phyloP scores from a whole-genome alignment of 2,329 filamentous ascomycete genomes.

The Penicillium glabrum region DNA sequence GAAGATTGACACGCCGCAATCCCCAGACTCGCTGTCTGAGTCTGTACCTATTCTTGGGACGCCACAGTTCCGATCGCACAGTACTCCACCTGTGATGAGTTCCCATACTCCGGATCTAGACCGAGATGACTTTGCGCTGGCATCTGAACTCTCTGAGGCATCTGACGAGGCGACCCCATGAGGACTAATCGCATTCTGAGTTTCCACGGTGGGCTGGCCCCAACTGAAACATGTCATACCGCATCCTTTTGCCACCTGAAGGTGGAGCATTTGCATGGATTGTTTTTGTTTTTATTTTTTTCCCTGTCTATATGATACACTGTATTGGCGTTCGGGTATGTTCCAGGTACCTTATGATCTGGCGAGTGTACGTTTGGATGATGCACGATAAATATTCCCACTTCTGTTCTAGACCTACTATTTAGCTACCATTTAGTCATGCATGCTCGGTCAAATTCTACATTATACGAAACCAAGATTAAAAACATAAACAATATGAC shows the following conservation, averaged over 20 bases:
- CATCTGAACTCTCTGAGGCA: conserved; percentile 1
- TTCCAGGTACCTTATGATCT: background rate
- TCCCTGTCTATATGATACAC: background rate
- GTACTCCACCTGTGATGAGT: conserved; percentile 31
- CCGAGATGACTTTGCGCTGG: conserved; percentile 3
- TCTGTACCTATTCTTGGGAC: conserved; percentile 23
- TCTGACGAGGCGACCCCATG: background rate
- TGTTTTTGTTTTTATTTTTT: background rate
- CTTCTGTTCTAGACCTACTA: background rate
- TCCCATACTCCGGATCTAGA: conserved; percentile 12
- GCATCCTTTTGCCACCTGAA: background rate
- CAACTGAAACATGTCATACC: background rate
- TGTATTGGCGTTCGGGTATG: conserved; percentile 1
- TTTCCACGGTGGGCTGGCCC: conserved; percentile 2
- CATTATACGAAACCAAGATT: no score
- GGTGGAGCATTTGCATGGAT: background rate
- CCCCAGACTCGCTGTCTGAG: conserved; percentile 20
- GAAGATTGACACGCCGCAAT: conserved; percentile 14
- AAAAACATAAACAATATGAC: background rate
- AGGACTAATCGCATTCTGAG: background rate
- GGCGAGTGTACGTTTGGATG: conserved; percentile 7
- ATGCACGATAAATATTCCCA: conserved; percentile 11
- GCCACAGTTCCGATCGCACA: conserved; percentile 30
- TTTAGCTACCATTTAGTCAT: conserved; percentile 9
- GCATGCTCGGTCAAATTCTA: conserved; percentile 2